Percentiles rank a stretch among this genome's conserved stretches.
Conservation (phyloP, 192 early-diverging fungal species). For the Linnemannia elongata region DNA sequence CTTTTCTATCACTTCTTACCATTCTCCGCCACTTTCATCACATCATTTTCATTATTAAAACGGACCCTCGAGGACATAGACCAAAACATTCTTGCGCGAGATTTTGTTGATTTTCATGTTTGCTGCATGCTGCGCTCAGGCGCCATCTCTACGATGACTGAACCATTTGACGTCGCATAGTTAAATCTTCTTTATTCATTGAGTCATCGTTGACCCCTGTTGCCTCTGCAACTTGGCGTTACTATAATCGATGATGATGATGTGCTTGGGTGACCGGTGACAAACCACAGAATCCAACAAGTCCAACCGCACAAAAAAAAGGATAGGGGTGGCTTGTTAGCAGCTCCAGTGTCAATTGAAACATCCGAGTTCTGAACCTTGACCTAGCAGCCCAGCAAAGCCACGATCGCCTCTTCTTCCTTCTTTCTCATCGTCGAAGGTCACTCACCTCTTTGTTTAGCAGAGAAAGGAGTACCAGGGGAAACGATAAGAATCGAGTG, state of each 20-base stretch:
- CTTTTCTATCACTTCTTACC: neutral
- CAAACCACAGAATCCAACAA: neutral
- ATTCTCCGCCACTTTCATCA: neutral
- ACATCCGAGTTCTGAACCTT: neutral
- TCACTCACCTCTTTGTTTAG: neutral
- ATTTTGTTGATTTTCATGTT: too few species aligned
- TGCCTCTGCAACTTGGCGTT: too few species aligned
- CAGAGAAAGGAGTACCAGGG: neutral
- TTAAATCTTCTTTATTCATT: too few species aligned
- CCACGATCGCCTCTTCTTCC: neutral
- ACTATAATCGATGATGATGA: too few species aligned
- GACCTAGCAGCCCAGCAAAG: neutral
- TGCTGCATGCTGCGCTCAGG: too few species aligned
- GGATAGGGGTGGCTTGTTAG: neutral
- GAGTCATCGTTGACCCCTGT: too few species aligned
- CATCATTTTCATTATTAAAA: neutral
- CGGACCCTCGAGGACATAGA: too few species aligned
- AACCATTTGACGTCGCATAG: too few species aligned
- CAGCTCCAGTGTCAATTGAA: neutral
- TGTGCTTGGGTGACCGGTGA: neutral
- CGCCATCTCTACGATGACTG: too few species aligned
- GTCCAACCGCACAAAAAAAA: neutral
- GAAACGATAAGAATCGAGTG: too few species aligned
- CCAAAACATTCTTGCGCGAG: too few species aligned
- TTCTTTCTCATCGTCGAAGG: neutral